These are phyloP conservation scores for Zygotorulaspora sp. DNA, from an alignment of 805 yeast species.

Conservation along the genomic window DNA sequence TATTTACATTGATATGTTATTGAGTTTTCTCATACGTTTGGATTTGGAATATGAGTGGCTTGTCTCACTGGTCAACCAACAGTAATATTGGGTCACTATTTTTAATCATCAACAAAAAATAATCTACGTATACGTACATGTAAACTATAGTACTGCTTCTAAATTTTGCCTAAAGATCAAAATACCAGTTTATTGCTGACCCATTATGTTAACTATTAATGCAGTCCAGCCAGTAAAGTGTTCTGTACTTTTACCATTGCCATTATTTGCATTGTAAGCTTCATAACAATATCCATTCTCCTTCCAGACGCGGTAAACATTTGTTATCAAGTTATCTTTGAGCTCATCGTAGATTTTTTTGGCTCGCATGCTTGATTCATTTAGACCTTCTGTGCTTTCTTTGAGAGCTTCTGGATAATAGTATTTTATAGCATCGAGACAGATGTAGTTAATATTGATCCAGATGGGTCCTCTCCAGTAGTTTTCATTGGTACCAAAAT, in stretches of 20 bases:
- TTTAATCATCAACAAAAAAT: too few relatives aligned
- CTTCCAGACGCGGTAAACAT: slow-evolving; percentile 64
- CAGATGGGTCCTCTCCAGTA: slow-evolving; percentile 96
- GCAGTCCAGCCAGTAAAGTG: slow-evolving; percentile 96
- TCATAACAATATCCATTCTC: slow-evolving; percentile 85
- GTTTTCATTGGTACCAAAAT: slow-evolving; percentile 75
- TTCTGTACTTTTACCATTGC: slow-evolving; percentile 74
- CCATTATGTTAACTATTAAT: slow-evolving; percentile 71
- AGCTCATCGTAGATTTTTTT: slow-evolving; percentile 51
- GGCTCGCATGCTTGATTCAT: slow-evolving; percentile 36
- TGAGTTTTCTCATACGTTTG: too few relatives aligned
- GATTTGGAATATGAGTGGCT: too few relatives aligned
- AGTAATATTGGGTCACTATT: too few relatives aligned
- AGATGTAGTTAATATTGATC: slow-evolving; percentile 84
- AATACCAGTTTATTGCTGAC: slow-evolving; percentile 19
- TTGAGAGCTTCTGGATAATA: slow-evolving; percentile 40
- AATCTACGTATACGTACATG: too few relatives aligned
- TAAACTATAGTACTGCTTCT: too few relatives aligned
- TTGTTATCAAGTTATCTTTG: slow-evolving; percentile 62
- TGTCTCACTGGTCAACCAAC: too few relatives aligned
- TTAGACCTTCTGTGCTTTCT: slow-evolving; percentile 19
- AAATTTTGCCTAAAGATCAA: too few relatives aligned
- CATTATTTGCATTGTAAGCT: slow-evolving; percentile 75
- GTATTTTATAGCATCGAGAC: slow-evolving; percentile 61
- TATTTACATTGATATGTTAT: too few relatives aligned